A percentile compares a stretch with the other conserved stretches of the same genome.
Conservation (phyloP, 192 early-diverging fungal genomes). For the Dimargaris cristalligena region DNA sequence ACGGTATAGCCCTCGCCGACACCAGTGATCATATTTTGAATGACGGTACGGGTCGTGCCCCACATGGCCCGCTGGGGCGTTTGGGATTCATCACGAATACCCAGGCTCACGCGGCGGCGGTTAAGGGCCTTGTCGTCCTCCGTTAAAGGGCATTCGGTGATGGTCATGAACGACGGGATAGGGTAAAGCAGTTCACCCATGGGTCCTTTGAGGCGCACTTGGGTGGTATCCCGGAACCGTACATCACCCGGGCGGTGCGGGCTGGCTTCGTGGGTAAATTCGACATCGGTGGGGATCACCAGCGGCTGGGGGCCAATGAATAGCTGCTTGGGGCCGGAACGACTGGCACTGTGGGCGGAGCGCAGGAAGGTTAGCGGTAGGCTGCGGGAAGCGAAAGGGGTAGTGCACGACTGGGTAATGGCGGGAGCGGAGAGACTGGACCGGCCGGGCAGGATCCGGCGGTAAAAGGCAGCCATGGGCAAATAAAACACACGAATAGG, state of each 20-base stretch:
- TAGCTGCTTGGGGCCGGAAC: no score
- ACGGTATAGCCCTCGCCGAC: conserved; percentile 80
- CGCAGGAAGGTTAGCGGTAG: no score
- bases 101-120: conserved; percentile 28
- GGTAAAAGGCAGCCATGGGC: no score
- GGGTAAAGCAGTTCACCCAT: conserved; percentile 60
- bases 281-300: conserved; percentile 55
- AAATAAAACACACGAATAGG: no score
- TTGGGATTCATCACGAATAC: conserved; percentile 36
- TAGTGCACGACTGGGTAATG: no score
- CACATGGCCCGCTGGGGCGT: conserved; percentile 82
- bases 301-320: conserved; percentile 71
- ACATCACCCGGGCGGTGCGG: conserved; percentile 41
- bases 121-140: conserved; percentile 11
- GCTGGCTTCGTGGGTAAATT: conserved; percentile 42
- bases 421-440: no score
- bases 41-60: conserved; percentile 87
- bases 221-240: conserved; percentile 42
- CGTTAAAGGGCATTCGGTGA: conserved; percentile 10
- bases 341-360: no score
- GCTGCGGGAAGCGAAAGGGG: no score
- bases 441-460: no score
- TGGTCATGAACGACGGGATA: conserved; percentile 62
- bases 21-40: conserved; percentile 71
- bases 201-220: conserved; percentile 62